A percentile compares a stretch with the other conserved stretches of the same genome.
Conservation (phyloP, 73 alveolate species). For the Paramecium pentaurelia region DNA sequence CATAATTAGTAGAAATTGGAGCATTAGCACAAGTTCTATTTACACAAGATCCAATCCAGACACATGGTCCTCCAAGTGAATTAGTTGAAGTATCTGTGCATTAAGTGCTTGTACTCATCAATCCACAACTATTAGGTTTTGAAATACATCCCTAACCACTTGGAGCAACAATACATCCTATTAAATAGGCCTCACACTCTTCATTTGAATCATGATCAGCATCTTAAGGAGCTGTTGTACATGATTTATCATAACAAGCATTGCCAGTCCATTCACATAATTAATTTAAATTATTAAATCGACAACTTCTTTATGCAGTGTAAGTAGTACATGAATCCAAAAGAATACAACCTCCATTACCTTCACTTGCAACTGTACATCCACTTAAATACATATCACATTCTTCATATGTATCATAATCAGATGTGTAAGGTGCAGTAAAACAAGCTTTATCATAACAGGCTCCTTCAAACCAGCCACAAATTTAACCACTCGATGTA, state of each 20-base stretch:
- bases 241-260: conserved; percentile 26
- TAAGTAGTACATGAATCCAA: not conserved
- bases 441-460: conserved; percentile 18
- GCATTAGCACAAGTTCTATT: conserved; percentile 25
- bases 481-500: not conserved
- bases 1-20: not conserved
- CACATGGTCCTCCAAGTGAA: conserved; percentile 17
- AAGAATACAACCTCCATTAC: not conserved
- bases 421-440: conserved; percentile 20
- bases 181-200: not conserved
- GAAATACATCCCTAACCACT: not conserved
- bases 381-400: not conserved
- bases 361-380: conserved; percentile 23
- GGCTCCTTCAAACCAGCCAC: conserved; percentile 1
- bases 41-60: conserved; percentile 20
- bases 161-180: conserved; percentile 20
- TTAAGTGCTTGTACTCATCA: not conserved
- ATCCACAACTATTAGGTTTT: not conserved
- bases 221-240: not conserved
- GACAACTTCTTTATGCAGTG: conserved; percentile 2
- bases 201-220: not conserved
- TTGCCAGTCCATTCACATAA: not conserved
- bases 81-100: conserved; percentile 26
- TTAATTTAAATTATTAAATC: not conserved
- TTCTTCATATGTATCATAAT: not conserved